Evolutionary conservation across 768 basidiomycete species (phyloP).

Genomic region (Lactifluus piperatus): DNA sequence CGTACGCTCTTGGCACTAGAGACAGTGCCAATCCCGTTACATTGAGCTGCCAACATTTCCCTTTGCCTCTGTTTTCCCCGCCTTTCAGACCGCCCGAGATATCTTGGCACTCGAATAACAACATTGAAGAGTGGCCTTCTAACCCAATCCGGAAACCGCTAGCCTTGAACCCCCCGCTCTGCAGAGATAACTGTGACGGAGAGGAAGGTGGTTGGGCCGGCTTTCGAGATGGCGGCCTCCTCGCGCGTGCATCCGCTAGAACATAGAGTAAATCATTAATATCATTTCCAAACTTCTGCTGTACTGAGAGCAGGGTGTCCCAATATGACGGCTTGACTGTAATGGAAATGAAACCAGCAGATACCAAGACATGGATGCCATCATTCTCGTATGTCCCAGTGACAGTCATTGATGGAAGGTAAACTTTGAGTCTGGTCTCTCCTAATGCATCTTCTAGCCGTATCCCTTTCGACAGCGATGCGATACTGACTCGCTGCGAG

Average conservation of each 20-base stretch:
- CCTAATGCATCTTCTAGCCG: conserved; percentile 25
- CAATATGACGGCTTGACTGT: conserved; percentile 75
- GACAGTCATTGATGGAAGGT: conserved; percentile 56
- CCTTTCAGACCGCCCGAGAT: conserved; percentile 56
- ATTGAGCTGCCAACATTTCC: conserved; percentile 50
- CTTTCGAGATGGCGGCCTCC: conserved; percentile 14
- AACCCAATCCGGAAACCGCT: conserved; percentile 75
- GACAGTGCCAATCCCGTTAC: conserved; percentile 78
- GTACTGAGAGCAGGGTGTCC: conserved; percentile 76
- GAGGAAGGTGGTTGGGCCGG: not conserved
- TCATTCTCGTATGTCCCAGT: conserved; percentile 47
- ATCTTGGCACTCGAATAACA: conserved; percentile 69
- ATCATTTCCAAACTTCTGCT: conserved; percentile 85
- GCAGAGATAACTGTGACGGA: conserved; percentile 18
- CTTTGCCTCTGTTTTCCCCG: conserved; percentile 29
- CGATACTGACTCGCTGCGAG: conserved; percentile 54
- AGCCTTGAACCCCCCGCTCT: conserved; percentile 53
- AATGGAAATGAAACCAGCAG: conserved; percentile 62
- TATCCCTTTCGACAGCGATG: conserved; percentile 33
- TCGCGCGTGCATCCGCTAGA: conserved; percentile 49
- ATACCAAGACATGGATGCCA: conserved; percentile 43
- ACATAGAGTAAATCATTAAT: conserved; percentile 71
- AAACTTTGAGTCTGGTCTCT: conserved; percentile 47
- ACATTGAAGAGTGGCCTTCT: conserved; percentile 61
- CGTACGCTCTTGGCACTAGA: conserved; percentile 51